Percentiles rank a stretch among this genome's conserved stretches.
Conservation (phyloP, 306 rosid genomes). For the Dryas alaskensis region DNA sequence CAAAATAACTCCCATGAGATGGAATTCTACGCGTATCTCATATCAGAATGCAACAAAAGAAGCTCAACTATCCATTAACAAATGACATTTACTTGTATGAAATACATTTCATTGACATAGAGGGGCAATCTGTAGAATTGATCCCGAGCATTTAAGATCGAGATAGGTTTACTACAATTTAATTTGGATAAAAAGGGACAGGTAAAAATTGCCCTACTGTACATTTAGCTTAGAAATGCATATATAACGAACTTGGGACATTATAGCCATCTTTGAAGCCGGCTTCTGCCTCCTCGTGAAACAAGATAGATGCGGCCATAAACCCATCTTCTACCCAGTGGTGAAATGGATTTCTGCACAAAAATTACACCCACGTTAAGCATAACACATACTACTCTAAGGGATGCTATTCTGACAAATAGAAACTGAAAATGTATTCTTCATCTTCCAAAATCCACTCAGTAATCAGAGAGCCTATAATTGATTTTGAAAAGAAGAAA, state of each 20-base stretch:
- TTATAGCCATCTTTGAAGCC: constrained; percentile 44
- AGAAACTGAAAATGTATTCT: background rate
- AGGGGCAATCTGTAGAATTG: background rate
- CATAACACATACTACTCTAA: background rate
- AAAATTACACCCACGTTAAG: background rate
- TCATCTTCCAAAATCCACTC: background rate
- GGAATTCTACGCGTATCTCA: background rate
- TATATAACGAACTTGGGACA: constrained; percentile 4
- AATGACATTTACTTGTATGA: background rate
- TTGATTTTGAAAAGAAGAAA: background rate
- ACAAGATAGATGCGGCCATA: constrained; percentile 87
- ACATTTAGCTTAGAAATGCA: constrained; percentile 12
- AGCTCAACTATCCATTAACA: background rate
- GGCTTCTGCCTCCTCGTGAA: constrained; percentile 42
- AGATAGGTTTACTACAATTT: constrained; percentile 1
- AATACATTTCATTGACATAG: background rate
- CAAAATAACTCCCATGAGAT: background rate
- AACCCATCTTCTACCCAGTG: constrained; percentile 75
- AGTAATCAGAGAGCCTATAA: background rate
- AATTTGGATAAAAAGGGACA: background rate
- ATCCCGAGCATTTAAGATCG: background rate
- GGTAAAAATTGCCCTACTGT: constrained; percentile 21
- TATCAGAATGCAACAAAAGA: background rate
- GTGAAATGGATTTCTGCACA: constrained; percentile 63
- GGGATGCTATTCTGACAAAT: background rate